Evolutionary conservation across 208 protist species (phyloP), one percentile per base, ranked within the genome.

Genomic region (Endotrypanum monterogeii): DNA sequence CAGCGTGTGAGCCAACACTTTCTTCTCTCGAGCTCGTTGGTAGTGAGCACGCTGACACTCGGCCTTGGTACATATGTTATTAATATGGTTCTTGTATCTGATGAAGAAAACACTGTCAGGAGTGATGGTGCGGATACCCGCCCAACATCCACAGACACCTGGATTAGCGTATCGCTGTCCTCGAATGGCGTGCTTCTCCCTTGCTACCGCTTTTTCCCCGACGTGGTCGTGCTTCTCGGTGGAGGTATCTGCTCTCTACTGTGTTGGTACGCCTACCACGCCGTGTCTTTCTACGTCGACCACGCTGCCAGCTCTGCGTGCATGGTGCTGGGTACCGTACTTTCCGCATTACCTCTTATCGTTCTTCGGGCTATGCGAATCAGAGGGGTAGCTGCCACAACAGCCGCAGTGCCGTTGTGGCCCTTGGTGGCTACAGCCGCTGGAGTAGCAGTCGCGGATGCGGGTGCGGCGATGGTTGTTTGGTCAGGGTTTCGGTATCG

Each of bases 261-360:
- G 20, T 60, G 69, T 52, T 80, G 76, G 76, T 75, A 71, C 69
- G 76, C 63, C 20, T 80, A 71, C 46, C 76, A 80, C 48, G 55
- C 62, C 4, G 76, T 71, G 44, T 80, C 69, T 18, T 80, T 80
- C 58, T 80, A 75, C 46, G 76, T 75, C 46, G 69, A 80, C 46
- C 76, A 80, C 61, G 44, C 66, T 28, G 69, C 69, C 3, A 61
- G 76, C 54, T 54, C 62, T 6, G 76, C 76, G 37, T 80, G 76
- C 76, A 80, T 80, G 69, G 48, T 61, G 12, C 35, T 71, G 14
- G 69, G 76, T 28, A 63, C 69, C 16, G 14, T 66, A 4, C 62
- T 74, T 20, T 80, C 76, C 41, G 51, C 57, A 18, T 20, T 66
- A 5, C 76, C 76, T 32, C 68, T 80, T 25, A 46, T 46, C 23